These are phyloP conservation scores for Aegilops sharonensis DNA, from an alignment of 176 grass and related monocot species.

Conservation along the genomic window DNA sequence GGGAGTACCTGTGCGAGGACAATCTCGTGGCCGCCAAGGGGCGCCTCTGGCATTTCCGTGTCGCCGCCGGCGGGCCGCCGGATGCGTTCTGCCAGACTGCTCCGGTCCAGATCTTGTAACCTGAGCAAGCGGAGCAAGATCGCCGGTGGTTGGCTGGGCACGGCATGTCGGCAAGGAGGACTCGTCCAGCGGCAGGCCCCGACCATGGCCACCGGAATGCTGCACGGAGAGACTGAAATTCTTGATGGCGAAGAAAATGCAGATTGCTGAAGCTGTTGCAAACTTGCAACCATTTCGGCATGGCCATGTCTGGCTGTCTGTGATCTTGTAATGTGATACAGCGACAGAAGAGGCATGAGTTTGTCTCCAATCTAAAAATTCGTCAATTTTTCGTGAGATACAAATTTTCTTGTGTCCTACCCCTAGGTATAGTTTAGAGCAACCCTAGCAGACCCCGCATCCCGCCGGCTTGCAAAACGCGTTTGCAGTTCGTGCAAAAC, in stretches of 20 bases:
- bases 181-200: neutral
- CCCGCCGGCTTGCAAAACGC: too few relatives aligned
- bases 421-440: too few relatives aligned
- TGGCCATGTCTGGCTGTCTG: neutral
- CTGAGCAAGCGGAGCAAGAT: neutral
- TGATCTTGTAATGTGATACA: neutral
- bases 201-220: neutral
- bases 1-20: constrained; percentile 74
- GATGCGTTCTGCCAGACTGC: constrained; percentile 36
- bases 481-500: too few relatives aligned
- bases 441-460: too few relatives aligned
- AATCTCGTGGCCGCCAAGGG: constrained; percentile 31
- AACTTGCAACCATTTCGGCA: neutral
- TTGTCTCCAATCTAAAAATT: too few relatives aligned
- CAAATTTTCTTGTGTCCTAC: too few relatives aligned
- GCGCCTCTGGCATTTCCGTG: constrained; percentile 72
- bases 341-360: too few relatives aligned
- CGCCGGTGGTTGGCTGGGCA: too few relatives aligned
- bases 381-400: too few relatives aligned
- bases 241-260: neutral
- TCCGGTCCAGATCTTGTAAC: constrained; percentile 37
- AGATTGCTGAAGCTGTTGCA: neutral
- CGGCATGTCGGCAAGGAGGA: neutral
- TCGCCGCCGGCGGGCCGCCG: constrained; percentile 31
- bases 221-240: neutral